Conservation (phyloP, 331 rosid genomes). For the Rosa hybrid region DNA sequence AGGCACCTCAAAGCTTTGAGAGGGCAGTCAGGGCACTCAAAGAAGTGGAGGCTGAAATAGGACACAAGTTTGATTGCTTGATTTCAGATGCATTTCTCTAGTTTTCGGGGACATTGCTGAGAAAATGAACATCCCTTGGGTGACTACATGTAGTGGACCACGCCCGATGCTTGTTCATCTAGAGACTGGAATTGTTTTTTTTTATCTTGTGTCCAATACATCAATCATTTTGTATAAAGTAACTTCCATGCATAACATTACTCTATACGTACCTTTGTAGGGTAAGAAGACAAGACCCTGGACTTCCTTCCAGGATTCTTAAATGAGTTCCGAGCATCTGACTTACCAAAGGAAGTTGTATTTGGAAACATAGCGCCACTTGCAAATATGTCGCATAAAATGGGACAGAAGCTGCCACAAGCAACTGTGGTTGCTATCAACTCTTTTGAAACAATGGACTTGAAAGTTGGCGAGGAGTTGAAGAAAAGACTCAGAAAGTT, state of each 20-base stretch:
- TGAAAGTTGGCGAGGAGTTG: constrained; percentile 14
- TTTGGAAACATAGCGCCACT: constrained; percentile 24
- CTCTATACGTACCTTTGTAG: constrained; percentile 19
- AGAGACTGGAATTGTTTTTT: constrained; percentile 1
- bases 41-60: constrained; percentile 27
- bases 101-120: constrained; percentile 53
- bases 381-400: constrained; percentile 37
- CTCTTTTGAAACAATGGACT: constrained; percentile 40
- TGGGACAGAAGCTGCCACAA: constrained; percentile 47
- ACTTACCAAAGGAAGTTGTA: constrained; percentile 48
- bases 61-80: constrained; percentile 44
- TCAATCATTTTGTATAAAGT: neutral
- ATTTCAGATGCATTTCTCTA: constrained; percentile 51
- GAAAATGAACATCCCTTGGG: constrained; percentile 46
- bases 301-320: constrained; percentile 38
- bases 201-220: neutral
- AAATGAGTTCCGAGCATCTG: constrained; percentile 20
- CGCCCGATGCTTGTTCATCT: constrained; percentile 50
- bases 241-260: neutral
- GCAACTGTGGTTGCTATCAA: constrained; percentile 56
- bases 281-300: neutral
- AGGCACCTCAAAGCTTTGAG: constrained; percentile 29
- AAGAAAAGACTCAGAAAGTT: constrained; percentile 27
- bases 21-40: constrained; percentile 2
- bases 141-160: constrained; percentile 62